These are phyloP conservation scores for Piedraia hortae DNA, from an alignment of 2,329 filamentous ascomycete genomes.

Conservation along the genomic window DNA sequence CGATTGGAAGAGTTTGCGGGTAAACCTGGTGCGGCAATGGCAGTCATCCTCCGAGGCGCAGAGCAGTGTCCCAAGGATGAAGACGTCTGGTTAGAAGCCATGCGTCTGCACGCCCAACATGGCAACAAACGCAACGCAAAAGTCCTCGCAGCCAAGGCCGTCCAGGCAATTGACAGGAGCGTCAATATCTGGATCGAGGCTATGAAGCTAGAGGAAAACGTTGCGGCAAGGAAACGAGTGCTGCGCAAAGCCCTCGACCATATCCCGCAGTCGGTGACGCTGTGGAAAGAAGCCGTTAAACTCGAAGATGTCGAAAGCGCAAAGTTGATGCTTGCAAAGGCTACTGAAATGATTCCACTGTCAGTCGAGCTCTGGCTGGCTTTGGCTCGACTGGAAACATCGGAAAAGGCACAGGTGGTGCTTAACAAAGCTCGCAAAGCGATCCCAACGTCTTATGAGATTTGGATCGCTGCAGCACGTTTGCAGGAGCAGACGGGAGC, in stretches of 20 bases:
- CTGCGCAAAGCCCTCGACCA: conserved; percentile 75
- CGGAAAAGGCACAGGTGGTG: conserved; percentile 79
- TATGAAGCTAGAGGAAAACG: conserved; percentile 67
- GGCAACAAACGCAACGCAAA: conserved; percentile 68
- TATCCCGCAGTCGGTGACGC: conserved; percentile 71
- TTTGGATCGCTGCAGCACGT: conserved; percentile 85
- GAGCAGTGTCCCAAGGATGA: conserved; percentile 80
- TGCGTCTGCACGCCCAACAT: conserved; percentile 61
- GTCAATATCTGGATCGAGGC: conserved; percentile 85
- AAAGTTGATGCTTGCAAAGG: conserved; percentile 67
- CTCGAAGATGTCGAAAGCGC: conserved; percentile 74
- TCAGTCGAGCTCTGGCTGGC: conserved; percentile 92
- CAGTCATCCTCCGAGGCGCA: conserved; percentile 66
- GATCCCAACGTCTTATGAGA: conserved; percentile 72
- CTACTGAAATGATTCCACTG: conserved; percentile 77
- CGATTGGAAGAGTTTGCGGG: conserved; percentile 79
- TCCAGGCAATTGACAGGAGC: conserved; percentile 70
- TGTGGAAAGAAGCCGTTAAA: conserved; percentile 98
- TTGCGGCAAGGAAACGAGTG: conserved; percentile 71
- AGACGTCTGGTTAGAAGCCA: conserved; percentile 89
- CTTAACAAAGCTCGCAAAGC: conserved; percentile 88
- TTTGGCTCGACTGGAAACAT: conserved; percentile 63
- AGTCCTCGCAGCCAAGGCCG: conserved; percentile 77
- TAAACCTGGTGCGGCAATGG: conserved; percentile 68
- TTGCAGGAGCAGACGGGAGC: conserved; percentile 76